Base-by-base conservation (phyloP, 257 asterid species). In the Przewalskia tangutica region DNA sequence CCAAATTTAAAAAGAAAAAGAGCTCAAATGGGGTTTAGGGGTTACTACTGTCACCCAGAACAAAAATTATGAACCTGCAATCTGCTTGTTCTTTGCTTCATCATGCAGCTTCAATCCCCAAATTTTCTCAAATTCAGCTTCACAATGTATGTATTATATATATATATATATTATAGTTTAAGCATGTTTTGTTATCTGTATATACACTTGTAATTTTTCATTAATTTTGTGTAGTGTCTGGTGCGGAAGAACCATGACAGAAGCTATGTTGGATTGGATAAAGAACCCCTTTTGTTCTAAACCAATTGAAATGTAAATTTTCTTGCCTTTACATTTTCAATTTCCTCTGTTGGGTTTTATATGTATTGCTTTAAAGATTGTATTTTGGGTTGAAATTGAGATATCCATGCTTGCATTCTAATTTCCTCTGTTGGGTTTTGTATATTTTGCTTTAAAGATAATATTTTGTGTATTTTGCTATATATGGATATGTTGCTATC, bases 1-100 rank as follows among this genome's bases (percentile, higher is more conserved):
- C 23, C 27, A 38, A 75, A 50, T 48, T 50, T 50, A 48, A 48
- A 48, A 67, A n/a, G 6, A 6, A 36, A 4, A 63, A 11, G 14
- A 42, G 75, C 23, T 46, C 27, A 36, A 59, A 11, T 53, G 71
- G 75, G 67, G 60, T 54, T 85, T 86, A 85, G 85, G 84, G 89
- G 86, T 56, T 66, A 76, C 46, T 32, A 7, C 53, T 77, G 56
- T 55, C 80, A 75, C 70, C 77, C 50, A 59, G 78, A 58, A 64
- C 13, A 32, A 55, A 71, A 76, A 77, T 48, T 27, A 91, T 91
- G 98, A 89, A 86, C 63, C 54, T 89, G 82, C 96, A 87, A 79
- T 87, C 89, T 70, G 84, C 89, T 8, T 77, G 86, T 78, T 82
- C 83, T 77, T 81, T 79, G 84, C 86, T 86, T 85, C 95, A 85